phyloP scores from a whole-genome alignment of 176 grass and related monocot genomes.

The Zoysia pacifica region DNA sequence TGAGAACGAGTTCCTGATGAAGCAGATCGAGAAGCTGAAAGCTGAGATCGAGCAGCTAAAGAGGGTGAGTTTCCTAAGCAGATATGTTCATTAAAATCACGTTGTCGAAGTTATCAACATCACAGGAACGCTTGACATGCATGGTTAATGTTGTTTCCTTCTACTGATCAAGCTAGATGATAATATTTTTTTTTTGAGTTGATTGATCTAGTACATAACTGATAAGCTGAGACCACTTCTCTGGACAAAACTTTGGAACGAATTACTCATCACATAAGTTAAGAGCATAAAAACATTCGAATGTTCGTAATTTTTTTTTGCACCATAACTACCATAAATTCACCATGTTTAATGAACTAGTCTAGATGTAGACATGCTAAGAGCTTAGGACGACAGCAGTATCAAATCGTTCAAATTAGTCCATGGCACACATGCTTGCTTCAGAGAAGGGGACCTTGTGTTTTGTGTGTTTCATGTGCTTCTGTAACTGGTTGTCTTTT shows the following conservation, averaged over 20 bases:
- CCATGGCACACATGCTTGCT: not conserved
- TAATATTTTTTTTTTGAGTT: not conserved
- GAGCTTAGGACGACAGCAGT: not conserved
- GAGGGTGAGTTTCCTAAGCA: not conserved
- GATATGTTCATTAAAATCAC: not conserved
- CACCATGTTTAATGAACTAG: not conserved
- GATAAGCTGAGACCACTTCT: not conserved
- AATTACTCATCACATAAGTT: not conserved
- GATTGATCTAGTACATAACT: not conserved
- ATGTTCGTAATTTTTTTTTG: not conserved
- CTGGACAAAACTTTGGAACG: not conserved
- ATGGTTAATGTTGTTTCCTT: not conserved
- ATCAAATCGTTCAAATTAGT: not conserved
- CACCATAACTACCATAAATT: not conserved
- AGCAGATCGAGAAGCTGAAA: conserved; percentile 16
- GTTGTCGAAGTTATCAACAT: not conserved
- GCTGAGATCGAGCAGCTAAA: conserved; percentile 24
- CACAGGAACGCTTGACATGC: not conserved
- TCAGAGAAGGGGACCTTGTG: not conserved
- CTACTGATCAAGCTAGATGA: not conserved
- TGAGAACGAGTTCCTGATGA: conserved; percentile 3
- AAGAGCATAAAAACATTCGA: not conserved
- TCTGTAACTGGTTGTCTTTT: too few species aligned
- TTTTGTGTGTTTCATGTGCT: not conserved
- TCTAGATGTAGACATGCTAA: not conserved